These are phyloP conservation scores for Rhizophagus sp. DNA, from an alignment of 192 early-diverging fungal genomes.

Conservation along the genomic window DNA sequence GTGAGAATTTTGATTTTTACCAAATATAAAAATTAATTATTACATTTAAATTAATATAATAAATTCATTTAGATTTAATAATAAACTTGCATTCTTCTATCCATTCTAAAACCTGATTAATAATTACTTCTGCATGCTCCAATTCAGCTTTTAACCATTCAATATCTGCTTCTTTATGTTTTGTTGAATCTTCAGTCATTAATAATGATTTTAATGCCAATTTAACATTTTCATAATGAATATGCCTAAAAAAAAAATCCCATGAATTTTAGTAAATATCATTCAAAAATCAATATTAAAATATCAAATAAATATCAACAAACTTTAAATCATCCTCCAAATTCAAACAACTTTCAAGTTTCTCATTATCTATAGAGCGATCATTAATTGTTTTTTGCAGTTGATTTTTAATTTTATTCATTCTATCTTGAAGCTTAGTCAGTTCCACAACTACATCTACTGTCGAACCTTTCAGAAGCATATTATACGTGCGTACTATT, in stretches of 20 bases:
- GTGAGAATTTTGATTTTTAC: no score
- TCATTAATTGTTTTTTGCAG: constrained; percentile 4
- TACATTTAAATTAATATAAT: no score
- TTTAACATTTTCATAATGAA: constrained; percentile 19
- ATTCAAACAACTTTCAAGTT: constrained; percentile 7
- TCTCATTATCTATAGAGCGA: not conserved
- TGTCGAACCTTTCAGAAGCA: constrained; percentile 2
- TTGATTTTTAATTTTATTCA: constrained; percentile 6
- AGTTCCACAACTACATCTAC: not conserved
- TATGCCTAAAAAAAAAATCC: constrained; percentile 17
- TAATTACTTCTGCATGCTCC: not conserved
- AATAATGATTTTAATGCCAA: not conserved
- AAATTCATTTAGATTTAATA: no score
- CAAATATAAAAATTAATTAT: no score
- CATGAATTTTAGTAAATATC: not conserved
- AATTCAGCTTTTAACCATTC: constrained; percentile 17
- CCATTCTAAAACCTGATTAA: not conserved
- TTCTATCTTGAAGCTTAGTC: not conserved
- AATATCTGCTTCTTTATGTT: not conserved
- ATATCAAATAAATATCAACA: not conserved
- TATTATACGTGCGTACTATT: not conserved
- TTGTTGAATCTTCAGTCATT: not conserved
- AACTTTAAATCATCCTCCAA: constrained; percentile 7
- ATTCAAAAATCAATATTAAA: not conserved
- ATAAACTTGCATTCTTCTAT: not conserved